Conservation (phyloP, 805 yeast genomes). For the Kregervanrija pseudodelftensis region DNA sequence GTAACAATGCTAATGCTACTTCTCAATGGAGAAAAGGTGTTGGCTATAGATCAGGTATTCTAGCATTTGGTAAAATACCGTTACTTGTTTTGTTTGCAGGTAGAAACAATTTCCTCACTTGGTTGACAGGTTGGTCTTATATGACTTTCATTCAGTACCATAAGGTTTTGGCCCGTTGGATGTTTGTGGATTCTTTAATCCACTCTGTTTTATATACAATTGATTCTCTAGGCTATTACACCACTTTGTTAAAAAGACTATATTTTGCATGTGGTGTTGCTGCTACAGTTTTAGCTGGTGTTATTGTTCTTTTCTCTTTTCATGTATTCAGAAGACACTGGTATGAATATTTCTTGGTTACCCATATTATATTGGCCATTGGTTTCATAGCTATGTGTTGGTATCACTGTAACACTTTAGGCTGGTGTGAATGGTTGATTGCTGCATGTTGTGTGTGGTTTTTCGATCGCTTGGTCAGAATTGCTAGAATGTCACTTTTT, state of each 20-base stretch:
- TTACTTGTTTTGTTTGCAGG: conserved; percentile 37
- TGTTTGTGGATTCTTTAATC: conserved; percentile 29
- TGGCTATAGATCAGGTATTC: conserved; percentile 31
- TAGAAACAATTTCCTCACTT: conserved; percentile 35
- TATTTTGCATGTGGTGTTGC: conserved; percentile 26
- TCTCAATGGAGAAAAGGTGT: conserved; percentile 24
- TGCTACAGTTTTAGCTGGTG: conserved; percentile 34
- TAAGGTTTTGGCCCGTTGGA: conserved; percentile 54
- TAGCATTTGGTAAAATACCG: conserved; percentile 32
- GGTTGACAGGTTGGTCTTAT: conserved; percentile 35
- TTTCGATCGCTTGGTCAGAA: conserved; percentile 41
- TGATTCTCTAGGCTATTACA: conserved; percentile 4
- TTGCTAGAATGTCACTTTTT: conserved; percentile 19
- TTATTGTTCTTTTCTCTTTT: conserved; percentile 41
- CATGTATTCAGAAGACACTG: conserved; percentile 40
- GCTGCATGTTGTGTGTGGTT: conserved; percentile 40
- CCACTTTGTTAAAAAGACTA: not conserved
- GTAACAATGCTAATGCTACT: conserved; percentile 21
- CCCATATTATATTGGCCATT: conserved; percentile 50
- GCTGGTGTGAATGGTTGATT: conserved; percentile 28
- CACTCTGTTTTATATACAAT: conserved; percentile 31
- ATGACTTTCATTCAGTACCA: conserved; percentile 46
- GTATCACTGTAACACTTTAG: conserved; percentile 40
- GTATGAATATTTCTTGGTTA: conserved; percentile 49
- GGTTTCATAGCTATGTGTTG: conserved; percentile 46